Conservation (phyloP, 305 asterid genomes). For the Solanum aculeatissimum region DNA sequence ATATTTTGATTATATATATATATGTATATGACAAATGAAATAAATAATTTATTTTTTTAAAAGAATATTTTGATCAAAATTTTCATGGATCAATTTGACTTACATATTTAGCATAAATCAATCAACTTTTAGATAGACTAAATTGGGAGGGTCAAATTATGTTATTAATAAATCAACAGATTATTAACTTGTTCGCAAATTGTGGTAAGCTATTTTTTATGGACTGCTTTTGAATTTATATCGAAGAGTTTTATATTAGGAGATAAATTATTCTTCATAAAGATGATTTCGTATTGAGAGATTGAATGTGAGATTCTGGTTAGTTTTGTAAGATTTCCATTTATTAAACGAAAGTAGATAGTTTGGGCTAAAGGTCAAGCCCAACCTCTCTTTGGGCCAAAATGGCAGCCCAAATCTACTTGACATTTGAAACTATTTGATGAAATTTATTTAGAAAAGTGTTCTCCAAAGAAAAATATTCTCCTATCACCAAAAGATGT, state of each 20-base stretch:
- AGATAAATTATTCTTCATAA: too few relatives aligned
- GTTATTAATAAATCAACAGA: neutral
- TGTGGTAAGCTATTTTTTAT: neutral
- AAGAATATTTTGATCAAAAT: neutral
- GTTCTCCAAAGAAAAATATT: neutral
- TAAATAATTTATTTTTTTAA: fast-evolving
- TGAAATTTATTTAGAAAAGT: neutral
- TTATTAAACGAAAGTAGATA: neutral
- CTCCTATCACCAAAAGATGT: too few relatives aligned
- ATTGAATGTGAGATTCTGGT: too few relatives aligned
- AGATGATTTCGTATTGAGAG: too few relatives aligned
- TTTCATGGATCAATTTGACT: neutral
- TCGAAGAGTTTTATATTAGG: neutral
- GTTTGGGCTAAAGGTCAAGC: neutral
- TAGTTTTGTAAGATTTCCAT: neutral
- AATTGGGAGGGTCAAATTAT: fast-evolving
- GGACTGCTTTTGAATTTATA: neutral
- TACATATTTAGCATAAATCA: neutral
- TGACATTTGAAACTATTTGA: neutral
- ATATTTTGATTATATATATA: neutral
- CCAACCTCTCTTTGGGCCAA: neutral
- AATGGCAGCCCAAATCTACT: neutral
- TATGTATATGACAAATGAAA: neutral
- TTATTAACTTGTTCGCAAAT: neutral
- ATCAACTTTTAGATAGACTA: neutral